Evolutionary conservation across 495 filamentous ascomycete genomes (phyloP), one percentile per base, ranked within the genome.

Genomic region (Tuber calosporum): DNA sequence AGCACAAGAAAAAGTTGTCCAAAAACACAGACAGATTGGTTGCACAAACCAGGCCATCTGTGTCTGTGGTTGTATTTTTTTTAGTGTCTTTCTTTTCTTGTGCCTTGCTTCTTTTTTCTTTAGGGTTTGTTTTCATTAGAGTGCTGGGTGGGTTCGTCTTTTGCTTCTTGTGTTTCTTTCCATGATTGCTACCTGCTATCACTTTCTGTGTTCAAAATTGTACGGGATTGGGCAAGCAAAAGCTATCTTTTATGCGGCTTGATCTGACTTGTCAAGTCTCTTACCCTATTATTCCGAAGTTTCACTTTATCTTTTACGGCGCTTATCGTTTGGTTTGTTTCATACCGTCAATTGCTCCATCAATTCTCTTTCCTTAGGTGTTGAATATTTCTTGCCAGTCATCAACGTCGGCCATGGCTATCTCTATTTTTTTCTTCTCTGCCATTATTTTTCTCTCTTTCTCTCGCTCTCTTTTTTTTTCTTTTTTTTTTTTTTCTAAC

Each of bases 111-210:
- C 36, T 73, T 39, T 42, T 48, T 37, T 26, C n/a, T 66, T 73
- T 37, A n/a, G 45, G 70, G 45, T 73, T 19, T 38, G 45, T 48
- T 78, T 78, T 67, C 37, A 72, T 67, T 70, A 70, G 74, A 73
- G 42, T 62, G 2, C 48, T 9, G n/a, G 48, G 48, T 30, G 48
- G 48, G 48, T 58, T 58, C 30, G 48, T 58, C n/a, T 58, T 58
- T 58, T 58, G 48, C n/a, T 11, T 30, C 48, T 58, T 13, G 48
- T 58, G n/a, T 30, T 58, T n/a, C 48, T 58, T 30, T 58, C 45
- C 2, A 22, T 53, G 45, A 53, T 53, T 26, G 45, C n/a, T 53
- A 26, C 45, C 11, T 26, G 22, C 45, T 13, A 22, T 53, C 45
- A 26, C 45, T 53, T 53, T 53, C 48, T 30, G 48, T 58, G n/a